These are phyloP conservation scores for Rhynchosporium agropyri DNA, from an alignment of 2,329 filamentous ascomycete species.

Conservation along the genomic window DNA sequence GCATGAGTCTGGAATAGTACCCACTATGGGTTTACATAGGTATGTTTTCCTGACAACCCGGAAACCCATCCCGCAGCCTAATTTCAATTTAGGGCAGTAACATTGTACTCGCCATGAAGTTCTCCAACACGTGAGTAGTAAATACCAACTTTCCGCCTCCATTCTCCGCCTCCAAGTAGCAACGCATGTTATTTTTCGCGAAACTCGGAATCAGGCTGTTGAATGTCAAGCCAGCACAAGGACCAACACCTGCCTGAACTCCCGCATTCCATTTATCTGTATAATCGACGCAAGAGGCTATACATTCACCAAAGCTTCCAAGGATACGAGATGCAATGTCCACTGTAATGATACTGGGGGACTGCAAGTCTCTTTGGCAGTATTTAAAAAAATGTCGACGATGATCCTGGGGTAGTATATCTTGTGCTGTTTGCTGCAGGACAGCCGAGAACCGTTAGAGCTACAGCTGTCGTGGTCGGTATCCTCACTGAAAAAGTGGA, in stretches of 20 bases:
- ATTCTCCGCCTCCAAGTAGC: conserved; percentile 6
- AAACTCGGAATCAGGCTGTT: background rate
- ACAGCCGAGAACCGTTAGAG: conserved; percentile 3
- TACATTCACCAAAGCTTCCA: background rate
- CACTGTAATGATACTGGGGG: background rate
- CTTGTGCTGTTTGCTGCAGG: conserved; percentile 6
- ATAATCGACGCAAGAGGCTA: background rate
- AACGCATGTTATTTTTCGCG: background rate
- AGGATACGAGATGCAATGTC: background rate
- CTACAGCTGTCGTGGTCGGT: conserved; percentile 6
- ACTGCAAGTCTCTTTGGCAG: background rate
- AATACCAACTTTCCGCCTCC: background rate
- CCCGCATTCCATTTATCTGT: conserved; percentile 3
- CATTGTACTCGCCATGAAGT: conserved; percentile 1
- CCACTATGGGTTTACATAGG: too few relatives aligned
- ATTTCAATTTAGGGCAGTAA: background rate
- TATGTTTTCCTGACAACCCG: too few relatives aligned
- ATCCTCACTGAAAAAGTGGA: background rate
- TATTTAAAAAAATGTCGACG: conserved; percentile 2
- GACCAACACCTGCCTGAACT: background rate
- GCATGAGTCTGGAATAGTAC: too few relatives aligned
- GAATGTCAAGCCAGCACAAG: background rate
- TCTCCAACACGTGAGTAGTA: conserved; percentile 1
- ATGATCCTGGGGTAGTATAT: background rate
- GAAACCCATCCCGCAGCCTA: too few relatives aligned